Conservation (phyloP, 345 rosid genomes). For the Eucalyptus lansdowneana region DNA sequence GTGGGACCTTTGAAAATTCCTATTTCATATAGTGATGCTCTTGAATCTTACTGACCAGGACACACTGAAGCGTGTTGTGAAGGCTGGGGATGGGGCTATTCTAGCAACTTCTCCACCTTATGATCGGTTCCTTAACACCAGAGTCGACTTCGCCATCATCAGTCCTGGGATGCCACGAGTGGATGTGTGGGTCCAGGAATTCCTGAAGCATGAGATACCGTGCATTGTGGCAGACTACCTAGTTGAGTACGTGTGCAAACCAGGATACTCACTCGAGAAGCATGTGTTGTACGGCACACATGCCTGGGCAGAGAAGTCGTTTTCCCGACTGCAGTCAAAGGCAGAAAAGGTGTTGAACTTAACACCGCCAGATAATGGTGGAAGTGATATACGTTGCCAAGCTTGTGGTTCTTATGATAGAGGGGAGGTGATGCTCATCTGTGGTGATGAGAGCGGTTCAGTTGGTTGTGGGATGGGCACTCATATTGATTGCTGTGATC, state of each 20-base stretch:
- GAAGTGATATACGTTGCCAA: conserved; percentile 20
- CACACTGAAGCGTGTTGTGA: conserved; percentile 82
- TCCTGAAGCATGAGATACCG: conserved; percentile 69
- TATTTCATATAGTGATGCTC: background rate
- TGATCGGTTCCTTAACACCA: conserved; percentile 54
- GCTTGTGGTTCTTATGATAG: conserved; percentile 37
- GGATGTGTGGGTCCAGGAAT: conserved; percentile 83
- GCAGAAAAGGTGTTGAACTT: conserved; percentile 22
- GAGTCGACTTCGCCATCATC: conserved; percentile 68
- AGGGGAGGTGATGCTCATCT: conserved; percentile 61
- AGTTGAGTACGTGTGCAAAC: conserved; percentile 93
- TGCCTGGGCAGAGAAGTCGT: conserved; percentile 73
- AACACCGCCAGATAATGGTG: background rate
- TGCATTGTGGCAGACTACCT: conserved; percentile 78
- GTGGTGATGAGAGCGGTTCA: conserved; percentile 43
- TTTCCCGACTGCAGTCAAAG: conserved; percentile 21
- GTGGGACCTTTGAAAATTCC: background rate
- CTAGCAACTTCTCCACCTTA: conserved; percentile 97
- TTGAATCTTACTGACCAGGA: conserved; percentile 38
- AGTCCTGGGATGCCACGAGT: conserved; percentile 66
- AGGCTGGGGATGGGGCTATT: conserved; percentile 88
- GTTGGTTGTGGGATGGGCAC: conserved; percentile 48
- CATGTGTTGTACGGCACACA: conserved; percentile 70
- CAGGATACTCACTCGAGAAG: conserved; percentile 71
- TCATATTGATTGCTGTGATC: conserved; percentile 63